Base-by-base conservation (phyloP, 1,284 basidiomycete species). In the Schizopora paradoxa region DNA sequence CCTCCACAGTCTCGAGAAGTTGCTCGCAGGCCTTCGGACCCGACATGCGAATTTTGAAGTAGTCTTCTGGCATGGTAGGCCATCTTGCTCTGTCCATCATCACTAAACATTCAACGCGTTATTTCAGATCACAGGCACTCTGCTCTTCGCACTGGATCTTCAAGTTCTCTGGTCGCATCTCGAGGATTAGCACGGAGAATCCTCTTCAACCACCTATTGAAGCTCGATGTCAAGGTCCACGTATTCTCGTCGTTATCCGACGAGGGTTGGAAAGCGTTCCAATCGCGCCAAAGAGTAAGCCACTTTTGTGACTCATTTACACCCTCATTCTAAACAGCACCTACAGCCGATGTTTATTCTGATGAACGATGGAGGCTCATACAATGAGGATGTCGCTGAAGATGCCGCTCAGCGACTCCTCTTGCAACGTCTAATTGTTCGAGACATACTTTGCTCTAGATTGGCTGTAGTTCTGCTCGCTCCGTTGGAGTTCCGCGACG, bases 301-400 rank as follows among this genome's bases (percentile, higher is more conserved):
- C 4, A 10, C 8, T 2, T 35, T 46, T 22, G 39, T 7, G 18
- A 32, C 10, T 13, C 26, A 38, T 36, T 18, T 32, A 26, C n/a
- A n/a, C n/a, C n/a, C n/a, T n/a, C n/a, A n/a, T n/a, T n/a, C n/a
- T n/a, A n/a, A n/a, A n/a, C n/a, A n/a, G n/a, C n/a, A n/a, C n/a
- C n/a, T n/a, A 2, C 45, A 83, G 79, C 82, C 83, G 1, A 82
- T 85, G 79, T 83, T 82, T 45, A 66, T 76, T 14, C 66, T 85
- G 62, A 63, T 68, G 8, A 73, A 76, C 52, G 79, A 80, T 47
- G 79, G 77, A 4, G 72, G 69, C 2, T n/a, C n/a, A n/a, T n/a
- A n/a, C n/a, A n/a, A n/a, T n/a, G n/a, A n/a, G n/a, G n/a, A n/a
- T n/a, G n/a, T n/a, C n/a, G 41, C 59, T 3, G 49, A 57, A 5